These are phyloP conservation scores for Bjerkandera adusta DNA, from an alignment of 1,284 basidiomycete genomes.

Conservation along the genomic window DNA sequence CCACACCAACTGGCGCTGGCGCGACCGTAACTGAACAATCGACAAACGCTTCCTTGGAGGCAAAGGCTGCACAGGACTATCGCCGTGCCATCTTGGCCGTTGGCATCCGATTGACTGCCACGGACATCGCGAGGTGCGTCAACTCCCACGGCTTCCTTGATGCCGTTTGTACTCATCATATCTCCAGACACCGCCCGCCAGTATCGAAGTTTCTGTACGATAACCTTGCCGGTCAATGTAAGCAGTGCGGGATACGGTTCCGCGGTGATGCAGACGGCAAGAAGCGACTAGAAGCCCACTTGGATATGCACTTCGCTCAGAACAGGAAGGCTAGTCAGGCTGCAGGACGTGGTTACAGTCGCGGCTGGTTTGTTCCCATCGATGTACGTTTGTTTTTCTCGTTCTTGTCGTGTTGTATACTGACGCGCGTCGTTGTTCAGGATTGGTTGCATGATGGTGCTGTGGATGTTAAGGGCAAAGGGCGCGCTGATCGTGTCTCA, in stretches of 20 bases:
- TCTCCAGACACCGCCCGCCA: conserved; percentile 56
- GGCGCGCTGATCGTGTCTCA: conserved; percentile 50
- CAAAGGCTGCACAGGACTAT: conserved; percentile 55
- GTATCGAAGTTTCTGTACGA: conserved; percentile 72
- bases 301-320: conserved; percentile 97
- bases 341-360: conserved; percentile 82
- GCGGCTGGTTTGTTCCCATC: conserved; percentile 86
- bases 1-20: conserved; percentile 49
- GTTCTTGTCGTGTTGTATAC: conserved; percentile 10
- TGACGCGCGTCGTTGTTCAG: conserved; percentile 38
- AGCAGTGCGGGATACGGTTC: conserved; percentile 92
- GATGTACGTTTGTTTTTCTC: conserved; percentile 72
- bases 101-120: conserved; percentile 64
- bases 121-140: conserved; percentile 73
- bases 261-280: conserved; percentile 70
- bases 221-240: conserved; percentile 81
- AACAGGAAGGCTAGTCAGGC: conserved; percentile 89
- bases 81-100: conserved; percentile 69
- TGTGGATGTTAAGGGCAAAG: conserved; percentile 63
- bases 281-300: conserved; percentile 82
- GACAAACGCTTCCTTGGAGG: conserved; percentile 36
- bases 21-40: conserved; percentile 38
- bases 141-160: not conserved
- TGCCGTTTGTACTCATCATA: conserved; percentile 11
- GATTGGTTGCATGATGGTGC: conserved; percentile 80